phyloP scores from a whole-genome alignment of 2,329 filamentous ascomycete species.

The Cordyceps pruinosa region DNA sequence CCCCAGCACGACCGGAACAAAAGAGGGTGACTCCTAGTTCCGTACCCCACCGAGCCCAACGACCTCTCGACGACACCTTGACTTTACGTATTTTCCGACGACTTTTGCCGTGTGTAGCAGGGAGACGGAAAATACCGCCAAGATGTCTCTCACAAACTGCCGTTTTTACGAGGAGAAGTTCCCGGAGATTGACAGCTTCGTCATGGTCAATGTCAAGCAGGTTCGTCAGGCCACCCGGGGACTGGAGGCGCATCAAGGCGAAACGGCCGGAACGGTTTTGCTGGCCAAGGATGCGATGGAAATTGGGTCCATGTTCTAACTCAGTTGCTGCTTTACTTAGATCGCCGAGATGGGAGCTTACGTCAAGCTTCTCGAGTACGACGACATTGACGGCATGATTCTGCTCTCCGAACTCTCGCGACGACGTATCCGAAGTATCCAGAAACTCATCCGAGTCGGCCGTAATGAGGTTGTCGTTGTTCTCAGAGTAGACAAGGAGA shows the following conservation, averaged over 20 bases:
- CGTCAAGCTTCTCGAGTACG: conserved; percentile 98
- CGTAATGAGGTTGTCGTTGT: conserved; percentile 98
- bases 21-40: conserved; percentile 10
- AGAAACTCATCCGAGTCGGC: conserved; percentile 96
- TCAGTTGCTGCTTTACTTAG: conserved; percentile 34
- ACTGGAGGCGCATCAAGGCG: background rate
- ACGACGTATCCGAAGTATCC: conserved; percentile 96
- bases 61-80: conserved; percentile 12
- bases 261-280: background rate
- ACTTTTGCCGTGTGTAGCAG: conserved; percentile 1
- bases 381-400: conserved; percentile 99
- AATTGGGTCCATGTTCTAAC: background rate
- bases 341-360: conserved; percentile 99
- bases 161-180: conserved; percentile 98
- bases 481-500: conserved; percentile 98
- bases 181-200: conserved; percentile 93
- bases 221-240: conserved; percentile 39
- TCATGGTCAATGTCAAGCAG: conserved; percentile 99
- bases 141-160: conserved; percentile 92
- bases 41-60: conserved; percentile 12
- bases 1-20: conserved; percentile 1
- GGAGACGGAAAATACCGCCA: conserved; percentile 42
- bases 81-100: conserved; percentile 3
- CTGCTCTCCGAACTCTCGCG: conserved; percentile 93
- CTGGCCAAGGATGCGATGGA: background rate